Percentiles rank a stretch among this genome's conserved stretches.
phyloP scores from a whole-genome alignment of 768 basidiomycete species.

The Mycena capillaripes region DNA sequence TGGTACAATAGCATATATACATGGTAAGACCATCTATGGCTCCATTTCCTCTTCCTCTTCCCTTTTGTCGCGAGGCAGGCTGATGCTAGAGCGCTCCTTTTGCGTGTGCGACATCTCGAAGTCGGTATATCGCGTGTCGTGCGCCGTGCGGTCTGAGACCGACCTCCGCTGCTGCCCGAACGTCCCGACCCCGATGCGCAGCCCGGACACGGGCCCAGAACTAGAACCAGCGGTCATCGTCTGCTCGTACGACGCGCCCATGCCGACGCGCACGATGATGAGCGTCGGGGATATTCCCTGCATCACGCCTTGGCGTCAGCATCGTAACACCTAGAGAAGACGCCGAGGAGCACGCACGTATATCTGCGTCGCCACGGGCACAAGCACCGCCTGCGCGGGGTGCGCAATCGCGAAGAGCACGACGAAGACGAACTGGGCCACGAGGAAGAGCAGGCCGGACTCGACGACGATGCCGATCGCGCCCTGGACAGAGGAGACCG shows the following conservation, averaged over 20 bases:
- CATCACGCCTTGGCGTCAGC: too few species aligned
- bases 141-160: background rate
- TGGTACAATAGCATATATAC: too few species aligned
- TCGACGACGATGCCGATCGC: slow-evolving; percentile 55
- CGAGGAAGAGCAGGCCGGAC: slow-evolving; percentile 56
- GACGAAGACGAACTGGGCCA: slow-evolving; percentile 56
- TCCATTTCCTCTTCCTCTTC: background rate
- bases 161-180: background rate
- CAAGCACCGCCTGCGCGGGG: slow-evolving; percentile 52
- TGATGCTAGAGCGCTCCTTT: background rate
- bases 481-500: slow-evolving; percentile 28
- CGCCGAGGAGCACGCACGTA: slow-evolving; percentile 45
- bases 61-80: background rate
- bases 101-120: slow-evolving; percentile 12
- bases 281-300: slow-evolving; percentile 37
- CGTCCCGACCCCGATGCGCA: background rate
- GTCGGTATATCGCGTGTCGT: background rate
- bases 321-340: background rate
- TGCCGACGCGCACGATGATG: slow-evolving; percentile 36
- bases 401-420: slow-evolving; percentile 50
- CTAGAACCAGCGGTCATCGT: slow-evolving; percentile 10
- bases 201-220: background rate
- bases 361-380: slow-evolving; percentile 54
- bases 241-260: slow-evolving; percentile 20
- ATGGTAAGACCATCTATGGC: too few species aligned